These are phyloP conservation scores for Sugiyamaella novakii DNA, from an alignment of 1,139 yeast genomes.

Conservation along the genomic window DNA sequence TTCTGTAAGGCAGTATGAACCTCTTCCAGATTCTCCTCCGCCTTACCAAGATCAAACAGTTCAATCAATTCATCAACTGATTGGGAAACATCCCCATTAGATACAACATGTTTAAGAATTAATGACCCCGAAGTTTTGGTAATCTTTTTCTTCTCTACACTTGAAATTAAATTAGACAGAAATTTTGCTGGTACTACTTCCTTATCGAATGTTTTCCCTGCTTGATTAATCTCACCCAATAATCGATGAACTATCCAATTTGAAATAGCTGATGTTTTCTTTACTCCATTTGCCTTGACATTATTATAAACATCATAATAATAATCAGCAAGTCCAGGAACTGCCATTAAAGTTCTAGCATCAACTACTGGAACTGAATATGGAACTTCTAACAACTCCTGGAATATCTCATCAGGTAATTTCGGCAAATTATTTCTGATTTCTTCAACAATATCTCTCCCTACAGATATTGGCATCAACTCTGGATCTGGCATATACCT, in stretches of 20 bases:
- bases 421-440: slow-evolving; percentile 54
- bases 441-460: slow-evolving; percentile 45
- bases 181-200: slow-evolving; percentile 44
- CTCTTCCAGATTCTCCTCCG: slow-evolving; percentile 36
- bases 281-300: slow-evolving; percentile 31
- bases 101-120: slow-evolving; percentile 60
- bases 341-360: slow-evolving; percentile 57
- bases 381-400: slow-evolving; percentile 53
- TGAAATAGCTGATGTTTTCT: slow-evolving; percentile 48
- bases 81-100: slow-evolving; percentile 45
- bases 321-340: slow-evolving; percentile 52
- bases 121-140: slow-evolving; percentile 68
- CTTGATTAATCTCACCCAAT: slow-evolving; percentile 65
- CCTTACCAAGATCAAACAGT: slow-evolving; percentile 55
- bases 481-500: slow-evolving; percentile 96
- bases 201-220: slow-evolving; percentile 47
- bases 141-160: slow-evolving; percentile 44
- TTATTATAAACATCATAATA: slow-evolving; percentile 51
- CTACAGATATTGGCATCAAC: slow-evolving; percentile 59
- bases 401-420: slow-evolving; percentile 63
- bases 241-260: slow-evolving; percentile 88
- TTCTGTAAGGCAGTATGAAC: slow-evolving; percentile 51
- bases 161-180: slow-evolving; percentile 49
- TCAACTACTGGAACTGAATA: slow-evolving; percentile 68
- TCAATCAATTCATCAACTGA: slow-evolving; percentile 51